These are phyloP conservation scores for Hypholoma fasciculare DNA, from an alignment of 768 basidiomycete species.

Conservation along the genomic window DNA sequence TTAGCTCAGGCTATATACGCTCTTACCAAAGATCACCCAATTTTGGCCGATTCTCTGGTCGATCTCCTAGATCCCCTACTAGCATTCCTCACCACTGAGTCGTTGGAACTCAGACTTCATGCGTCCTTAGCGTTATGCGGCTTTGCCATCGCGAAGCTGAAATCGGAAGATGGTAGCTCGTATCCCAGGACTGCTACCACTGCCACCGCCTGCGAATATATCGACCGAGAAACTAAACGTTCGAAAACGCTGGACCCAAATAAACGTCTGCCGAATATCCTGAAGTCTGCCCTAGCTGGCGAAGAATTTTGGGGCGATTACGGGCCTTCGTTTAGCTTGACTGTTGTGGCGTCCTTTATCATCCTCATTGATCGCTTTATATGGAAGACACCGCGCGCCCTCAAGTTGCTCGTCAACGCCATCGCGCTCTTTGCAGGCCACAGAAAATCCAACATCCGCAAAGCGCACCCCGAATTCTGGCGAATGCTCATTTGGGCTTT, in stretches of 20 bases:
- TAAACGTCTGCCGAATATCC: conserved; percentile 1
- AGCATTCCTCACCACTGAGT: conserved; percentile 26
- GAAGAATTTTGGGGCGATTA: conserved; percentile 8
- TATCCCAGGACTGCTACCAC: conserved; percentile 26
- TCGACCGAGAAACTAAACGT: conserved; percentile 21
- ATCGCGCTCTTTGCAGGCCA: conserved; percentile 10
- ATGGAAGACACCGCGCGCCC: conserved; percentile 11
- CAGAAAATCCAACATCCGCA: background rate
- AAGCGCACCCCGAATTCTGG: conserved; percentile 38
- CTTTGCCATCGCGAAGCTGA: conserved; percentile 45
- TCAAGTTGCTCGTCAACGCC: conserved; percentile 13
- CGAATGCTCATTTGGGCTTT: conserved; percentile 58
- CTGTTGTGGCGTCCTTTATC: conserved; percentile 11
- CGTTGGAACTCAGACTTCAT: conserved; percentile 38
- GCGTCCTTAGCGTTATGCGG: conserved; percentile 61
- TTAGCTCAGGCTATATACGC: conserved; percentile 31
- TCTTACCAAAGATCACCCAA: conserved; percentile 40
- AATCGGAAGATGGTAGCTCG: conserved; percentile 9
- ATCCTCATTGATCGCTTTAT: conserved; percentile 18
- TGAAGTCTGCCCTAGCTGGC: conserved; percentile 10
- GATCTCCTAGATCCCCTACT: conserved; percentile 45
- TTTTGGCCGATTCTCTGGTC: conserved; percentile 50
- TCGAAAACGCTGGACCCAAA: background rate
- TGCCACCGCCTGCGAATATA: conserved; percentile 24
- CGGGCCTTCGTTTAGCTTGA: conserved; percentile 13